Evolutionary conservation across 345 rosid species (phyloP).

Genomic region (Brassica cretica): DNA sequence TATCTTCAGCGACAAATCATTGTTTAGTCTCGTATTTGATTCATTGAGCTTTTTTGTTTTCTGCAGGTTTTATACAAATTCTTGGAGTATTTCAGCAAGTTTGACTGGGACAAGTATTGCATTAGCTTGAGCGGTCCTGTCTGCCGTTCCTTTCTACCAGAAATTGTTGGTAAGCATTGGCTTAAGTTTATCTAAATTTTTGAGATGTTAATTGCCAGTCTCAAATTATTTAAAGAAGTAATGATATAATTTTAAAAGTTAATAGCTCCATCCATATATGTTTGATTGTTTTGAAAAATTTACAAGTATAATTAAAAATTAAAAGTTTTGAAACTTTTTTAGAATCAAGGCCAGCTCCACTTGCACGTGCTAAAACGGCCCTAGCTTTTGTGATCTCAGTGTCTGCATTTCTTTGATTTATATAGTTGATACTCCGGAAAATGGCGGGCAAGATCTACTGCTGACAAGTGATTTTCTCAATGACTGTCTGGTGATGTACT

Average conservation of each 20-base stretch:
- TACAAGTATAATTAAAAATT: background rate
- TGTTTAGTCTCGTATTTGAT: slow-evolving; percentile 7
- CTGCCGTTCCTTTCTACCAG: slow-evolving; percentile 63
- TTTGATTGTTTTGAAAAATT: too few species aligned
- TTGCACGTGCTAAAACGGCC: too few species aligned
- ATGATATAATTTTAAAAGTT: too few species aligned
- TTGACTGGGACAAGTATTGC: slow-evolving; percentile 93
- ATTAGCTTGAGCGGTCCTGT: slow-evolving; percentile 79
- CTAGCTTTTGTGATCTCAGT: background rate
- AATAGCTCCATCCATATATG: too few species aligned
- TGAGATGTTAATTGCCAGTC: background rate
- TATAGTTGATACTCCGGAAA: slow-evolving; percentile 60
- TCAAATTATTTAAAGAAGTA: background rate
- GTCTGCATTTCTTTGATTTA: slow-evolving; percentile 21
- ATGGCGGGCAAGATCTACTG: slow-evolving; percentile 57
- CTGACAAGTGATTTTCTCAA: slow-evolving; percentile 66
- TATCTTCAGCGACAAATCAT: slow-evolving; percentile 7
- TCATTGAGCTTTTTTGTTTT: slow-evolving; percentile 5
- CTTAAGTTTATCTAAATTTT: background rate
- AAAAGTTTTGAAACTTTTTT: too few species aligned
- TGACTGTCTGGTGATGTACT: slow-evolving; percentile 57
- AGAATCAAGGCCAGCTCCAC: background rate
- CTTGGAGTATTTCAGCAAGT: slow-evolving; percentile 93
- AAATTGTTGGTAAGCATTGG: slow-evolving; percentile 58
- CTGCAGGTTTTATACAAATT: slow-evolving; percentile 74